Evolutionary conservation across 2,329 filamentous ascomycete species (phyloP).

Genomic region (Chrysoporthe cubensis): DNA sequence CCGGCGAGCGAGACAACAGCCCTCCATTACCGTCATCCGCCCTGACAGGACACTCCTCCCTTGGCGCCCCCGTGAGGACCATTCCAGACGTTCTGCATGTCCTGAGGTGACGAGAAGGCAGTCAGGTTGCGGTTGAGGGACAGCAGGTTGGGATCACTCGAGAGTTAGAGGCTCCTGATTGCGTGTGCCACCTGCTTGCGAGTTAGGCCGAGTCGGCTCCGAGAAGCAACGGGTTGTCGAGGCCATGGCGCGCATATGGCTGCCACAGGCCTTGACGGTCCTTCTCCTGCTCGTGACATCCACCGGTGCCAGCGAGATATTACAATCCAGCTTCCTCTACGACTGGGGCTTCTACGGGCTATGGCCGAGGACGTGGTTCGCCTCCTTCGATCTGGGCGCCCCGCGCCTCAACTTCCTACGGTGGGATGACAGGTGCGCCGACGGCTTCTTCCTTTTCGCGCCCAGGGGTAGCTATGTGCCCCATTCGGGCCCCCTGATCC

Average conservation of each 20-base stretch:
- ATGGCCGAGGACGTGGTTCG: conserved; percentile 27
- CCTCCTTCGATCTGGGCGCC: conserved; percentile 25
- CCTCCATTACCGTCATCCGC: neutral
- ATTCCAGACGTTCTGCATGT: neutral
- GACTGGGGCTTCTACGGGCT: conserved; percentile 31
- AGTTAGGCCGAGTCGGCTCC: neutral
- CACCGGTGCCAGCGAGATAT: conserved; percentile 8
- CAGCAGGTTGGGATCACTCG: neutral
- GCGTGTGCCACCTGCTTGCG: too few species aligned
- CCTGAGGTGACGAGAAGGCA: neutral
- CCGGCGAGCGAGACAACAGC: neutral
- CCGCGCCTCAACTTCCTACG: conserved; percentile 29
- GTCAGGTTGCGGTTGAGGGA: neutral
- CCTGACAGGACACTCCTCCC: neutral
- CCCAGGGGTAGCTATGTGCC: conserved; percentile 27
- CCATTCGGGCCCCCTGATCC: conserved; percentile 32
- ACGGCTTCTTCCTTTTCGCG: conserved; percentile 29
- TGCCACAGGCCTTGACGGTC: conserved; percentile 8
- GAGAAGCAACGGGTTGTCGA: neutral
- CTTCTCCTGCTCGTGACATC: neutral
- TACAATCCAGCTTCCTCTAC: conserved; percentile 26
- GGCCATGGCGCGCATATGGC: conserved; percentile 19
- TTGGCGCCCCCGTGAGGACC: too few species aligned
- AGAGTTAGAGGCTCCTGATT: neutral
- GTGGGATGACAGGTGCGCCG: conserved; percentile 27